Percentiles rank a stretch among this genome's conserved stretches.
Conservation (phyloP, 2,329 filamentous ascomycete genomes). For the Calonectria hongkongensis region DNA sequence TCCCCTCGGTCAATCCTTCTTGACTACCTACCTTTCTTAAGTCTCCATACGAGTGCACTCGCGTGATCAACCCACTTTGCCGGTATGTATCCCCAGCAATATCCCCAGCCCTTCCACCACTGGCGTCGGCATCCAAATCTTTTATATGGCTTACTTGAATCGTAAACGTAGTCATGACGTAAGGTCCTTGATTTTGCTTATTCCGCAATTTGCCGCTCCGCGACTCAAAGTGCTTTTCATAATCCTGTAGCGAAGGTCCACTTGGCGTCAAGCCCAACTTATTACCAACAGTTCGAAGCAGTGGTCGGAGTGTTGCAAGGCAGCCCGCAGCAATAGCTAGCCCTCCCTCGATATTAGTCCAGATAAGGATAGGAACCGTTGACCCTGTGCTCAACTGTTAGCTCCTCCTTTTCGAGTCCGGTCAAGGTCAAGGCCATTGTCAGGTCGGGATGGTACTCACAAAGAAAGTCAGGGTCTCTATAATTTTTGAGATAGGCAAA, state of each 20-base stretch:
- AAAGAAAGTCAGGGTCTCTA: slow-evolving; percentile 60
- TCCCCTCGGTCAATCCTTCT: background rate
- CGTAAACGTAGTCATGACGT: slow-evolving; percentile 8
- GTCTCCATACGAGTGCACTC: background rate
- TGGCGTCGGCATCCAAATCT: background rate
- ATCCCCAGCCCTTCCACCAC: background rate
- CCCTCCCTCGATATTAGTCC: slow-evolving; percentile 65
- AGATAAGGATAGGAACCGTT: slow-evolving; percentile 63
- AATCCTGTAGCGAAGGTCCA: background rate
- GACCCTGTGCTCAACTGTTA: slow-evolving; percentile 46
- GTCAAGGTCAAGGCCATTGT: slow-evolving; percentile 1
- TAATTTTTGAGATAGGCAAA: slow-evolving; percentile 58
- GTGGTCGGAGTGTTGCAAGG: slow-evolving; percentile 63
- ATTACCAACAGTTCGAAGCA: slow-evolving; percentile 56
- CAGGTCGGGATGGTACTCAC: slow-evolving; percentile 45
- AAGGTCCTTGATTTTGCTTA: background rate
- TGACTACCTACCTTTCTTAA: background rate
- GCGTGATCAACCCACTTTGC: background rate
- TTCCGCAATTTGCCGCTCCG: background rate
- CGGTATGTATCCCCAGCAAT: background rate
- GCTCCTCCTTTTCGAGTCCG: background rate
- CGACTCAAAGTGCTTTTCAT: background rate
- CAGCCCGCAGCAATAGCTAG: slow-evolving; percentile 65
- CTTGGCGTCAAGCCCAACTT: slow-evolving; percentile 43
- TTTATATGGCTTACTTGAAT: background rate